Percentiles rank a stretch among this genome's conserved stretches.
phyloP scores from a whole-genome alignment of 768 basidiomycete species.

The Kondoa subrosea region DNA sequence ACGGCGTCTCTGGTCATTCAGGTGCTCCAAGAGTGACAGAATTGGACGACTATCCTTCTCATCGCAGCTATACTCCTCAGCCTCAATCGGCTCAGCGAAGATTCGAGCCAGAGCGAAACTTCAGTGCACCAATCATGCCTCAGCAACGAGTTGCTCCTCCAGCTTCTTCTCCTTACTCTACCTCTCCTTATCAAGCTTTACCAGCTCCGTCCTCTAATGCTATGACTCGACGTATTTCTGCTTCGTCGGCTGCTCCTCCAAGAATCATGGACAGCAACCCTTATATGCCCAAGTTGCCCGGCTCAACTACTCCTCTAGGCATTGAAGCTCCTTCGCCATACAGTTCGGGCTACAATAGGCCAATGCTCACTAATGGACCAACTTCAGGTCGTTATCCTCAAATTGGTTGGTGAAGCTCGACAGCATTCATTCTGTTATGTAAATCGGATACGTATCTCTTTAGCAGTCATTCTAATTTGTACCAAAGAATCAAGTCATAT shows the following conservation, averaged over 20 bases:
- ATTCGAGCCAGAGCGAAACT: neutral
- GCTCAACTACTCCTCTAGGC: neutral
- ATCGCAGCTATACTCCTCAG: neutral
- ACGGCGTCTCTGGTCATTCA: neutral
- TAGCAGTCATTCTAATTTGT: too few species aligned
- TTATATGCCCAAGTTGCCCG: neutral
- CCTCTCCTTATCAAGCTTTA: neutral
- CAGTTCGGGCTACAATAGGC: neutral
- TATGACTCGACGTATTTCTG: neutral
- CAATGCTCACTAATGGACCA: neutral
- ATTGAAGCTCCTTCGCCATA: neutral
- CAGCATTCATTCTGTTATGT: too few species aligned
- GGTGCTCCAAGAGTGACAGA: neutral
- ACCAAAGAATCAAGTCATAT: too few species aligned
- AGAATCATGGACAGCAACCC: too few species aligned
- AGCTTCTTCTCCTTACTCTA: neutral
- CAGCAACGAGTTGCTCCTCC: neutral
- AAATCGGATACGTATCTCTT: too few species aligned
- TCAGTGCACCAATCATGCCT: neutral
- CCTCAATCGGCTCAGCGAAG: neutral
- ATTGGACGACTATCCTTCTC: neutral
- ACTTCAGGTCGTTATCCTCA: neutral
- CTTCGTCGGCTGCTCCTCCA: neutral
- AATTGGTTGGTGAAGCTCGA: neutral
- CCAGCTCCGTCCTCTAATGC: neutral